Percentiles rank a stretch among this genome's conserved stretches.
These are phyloP conservation scores for Passiflora organensis DNA, from an alignment of 345 rosid species.

Conservation along the genomic window DNA sequence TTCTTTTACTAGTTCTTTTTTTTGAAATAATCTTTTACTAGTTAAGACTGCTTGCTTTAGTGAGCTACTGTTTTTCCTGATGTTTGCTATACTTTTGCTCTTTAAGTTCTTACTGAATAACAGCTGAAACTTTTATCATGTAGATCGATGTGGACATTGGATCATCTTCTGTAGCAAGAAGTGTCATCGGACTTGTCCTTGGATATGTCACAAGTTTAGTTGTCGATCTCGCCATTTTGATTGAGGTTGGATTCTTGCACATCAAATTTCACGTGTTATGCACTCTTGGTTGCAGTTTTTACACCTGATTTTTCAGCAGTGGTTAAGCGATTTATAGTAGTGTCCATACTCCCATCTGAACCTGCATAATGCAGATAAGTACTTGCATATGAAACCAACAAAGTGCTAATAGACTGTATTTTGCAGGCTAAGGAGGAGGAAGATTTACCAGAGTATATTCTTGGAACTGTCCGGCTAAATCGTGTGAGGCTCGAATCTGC, in stretches of 20 bases:
- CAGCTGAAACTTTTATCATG: slow-evolving; percentile 17
- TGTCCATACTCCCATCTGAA: too few species aligned
- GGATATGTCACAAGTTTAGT: slow-evolving; percentile 95
- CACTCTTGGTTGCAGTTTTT: too few species aligned
- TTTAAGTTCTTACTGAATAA: not conserved
- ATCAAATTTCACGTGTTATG: not conserved
- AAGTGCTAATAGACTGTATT: not conserved
- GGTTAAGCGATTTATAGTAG: too few species aligned
- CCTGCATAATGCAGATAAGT: not conserved
- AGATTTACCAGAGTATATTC: slow-evolving; percentile 88
- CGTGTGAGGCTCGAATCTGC: slow-evolving; percentile 75
- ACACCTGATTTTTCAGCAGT: too few species aligned
- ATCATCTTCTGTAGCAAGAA: slow-evolving; percentile 92
- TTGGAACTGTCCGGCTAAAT: slow-evolving; percentile 83
- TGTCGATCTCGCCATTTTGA: slow-evolving; percentile 87
- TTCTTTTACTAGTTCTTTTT: too few species aligned
- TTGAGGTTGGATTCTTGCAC: slow-evolving; percentile 57
- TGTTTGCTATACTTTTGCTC: not conserved
- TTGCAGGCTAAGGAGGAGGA: slow-evolving; percentile 76
- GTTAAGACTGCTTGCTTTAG: too few species aligned
- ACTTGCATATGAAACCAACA: not conserved
- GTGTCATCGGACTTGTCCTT: slow-evolving; percentile 87
- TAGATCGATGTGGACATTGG: slow-evolving; percentile 98
- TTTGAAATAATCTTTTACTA: too few species aligned
- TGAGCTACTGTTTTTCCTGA: not conserved